A percentile compares a stretch with the other conserved stretches of the same genome.
Evolutionary conservation across 163 green algal species (phyloP).

Genomic region (Scenedesmus sp.): DNA sequence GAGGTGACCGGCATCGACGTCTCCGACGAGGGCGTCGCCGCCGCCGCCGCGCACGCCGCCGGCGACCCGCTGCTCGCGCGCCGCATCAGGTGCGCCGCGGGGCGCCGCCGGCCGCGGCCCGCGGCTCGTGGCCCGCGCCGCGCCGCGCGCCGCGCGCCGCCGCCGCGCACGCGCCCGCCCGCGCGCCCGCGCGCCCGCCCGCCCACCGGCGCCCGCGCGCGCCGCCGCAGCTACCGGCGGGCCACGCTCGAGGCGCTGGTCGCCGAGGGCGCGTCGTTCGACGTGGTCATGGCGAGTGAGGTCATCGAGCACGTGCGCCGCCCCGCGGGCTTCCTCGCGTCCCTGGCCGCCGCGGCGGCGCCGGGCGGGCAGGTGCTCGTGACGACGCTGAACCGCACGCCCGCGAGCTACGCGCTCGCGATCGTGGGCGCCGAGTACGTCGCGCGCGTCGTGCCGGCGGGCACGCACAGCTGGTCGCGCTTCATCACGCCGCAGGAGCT

Average conservation of each 20-base stretch:
- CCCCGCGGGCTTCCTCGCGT: slow-evolving; percentile 52
- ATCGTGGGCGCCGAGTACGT: slow-evolving; percentile 93
- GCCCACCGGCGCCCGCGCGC: background rate
- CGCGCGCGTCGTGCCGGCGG: slow-evolving; percentile 73
- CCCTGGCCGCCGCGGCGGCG: slow-evolving; percentile 45
- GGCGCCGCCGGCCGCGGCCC: too few species aligned
- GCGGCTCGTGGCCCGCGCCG: too few species aligned
- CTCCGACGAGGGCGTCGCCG: slow-evolving; percentile 68
- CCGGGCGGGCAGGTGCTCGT: slow-evolving; percentile 75
- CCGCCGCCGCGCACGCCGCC: slow-evolving; percentile 72
- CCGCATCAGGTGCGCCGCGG: slow-evolving; percentile 62
- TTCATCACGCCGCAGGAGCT: slow-evolving; percentile 97
- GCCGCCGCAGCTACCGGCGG: slow-evolving; percentile 50
- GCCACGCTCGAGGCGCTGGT: slow-evolving; percentile 52
- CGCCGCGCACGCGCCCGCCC: too few species aligned
- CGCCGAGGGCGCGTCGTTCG: slow-evolving; percentile 54
- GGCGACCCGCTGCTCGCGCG: slow-evolving; percentile 62
- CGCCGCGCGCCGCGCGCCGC: too few species aligned
- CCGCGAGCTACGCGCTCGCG: slow-evolving; percentile 80
- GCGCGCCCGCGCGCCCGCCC: too few species aligned
- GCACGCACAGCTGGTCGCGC: slow-evolving; percentile 90
- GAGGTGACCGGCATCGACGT: slow-evolving; percentile 88
- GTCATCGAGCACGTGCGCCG: slow-evolving; percentile 94
- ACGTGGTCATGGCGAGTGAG: slow-evolving; percentile 87
- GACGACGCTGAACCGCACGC: slow-evolving; percentile 94